Evolutionary conservation across 1,284 basidiomycete genomes (phyloP).

Genomic region (Sporisorium scitamineum): DNA sequence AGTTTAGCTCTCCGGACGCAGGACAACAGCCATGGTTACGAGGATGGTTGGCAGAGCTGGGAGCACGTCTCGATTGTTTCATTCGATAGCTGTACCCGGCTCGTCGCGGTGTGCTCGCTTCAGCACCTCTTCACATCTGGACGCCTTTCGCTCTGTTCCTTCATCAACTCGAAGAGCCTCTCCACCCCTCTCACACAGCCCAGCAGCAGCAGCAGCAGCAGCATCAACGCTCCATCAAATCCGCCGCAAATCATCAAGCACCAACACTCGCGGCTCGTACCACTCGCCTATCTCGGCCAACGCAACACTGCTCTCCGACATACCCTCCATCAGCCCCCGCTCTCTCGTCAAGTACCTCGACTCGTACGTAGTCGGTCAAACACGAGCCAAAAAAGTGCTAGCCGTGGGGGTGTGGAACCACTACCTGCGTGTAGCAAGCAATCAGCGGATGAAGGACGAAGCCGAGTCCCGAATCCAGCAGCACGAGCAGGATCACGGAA

Average conservation of each 20-base stretch:
- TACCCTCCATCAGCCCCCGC: conserved; percentile 33
- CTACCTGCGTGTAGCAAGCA: conserved; percentile 37
- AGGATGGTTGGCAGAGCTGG: neutral
- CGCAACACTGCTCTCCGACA: conserved; percentile 10
- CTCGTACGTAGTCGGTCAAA: conserved; percentile 91
- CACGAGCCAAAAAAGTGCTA: conserved; percentile 89
- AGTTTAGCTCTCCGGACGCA: too few species aligned
- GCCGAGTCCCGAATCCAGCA: conserved; percentile 10
- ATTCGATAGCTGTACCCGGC: neutral
- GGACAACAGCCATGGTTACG: conserved; percentile 16
- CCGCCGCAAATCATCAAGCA: neutral
- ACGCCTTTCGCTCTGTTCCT: neutral
- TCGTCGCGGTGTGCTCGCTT: neutral
- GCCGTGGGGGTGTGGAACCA: conserved; percentile 76
- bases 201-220: neutral
- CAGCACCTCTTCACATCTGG: neutral
- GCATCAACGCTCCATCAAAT: neutral
- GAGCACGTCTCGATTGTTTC: neutral
- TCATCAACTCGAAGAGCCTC: neutral
- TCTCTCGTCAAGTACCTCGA: conserved; percentile 88
- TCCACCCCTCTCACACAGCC: neutral
- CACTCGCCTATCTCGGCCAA: conserved; percentile 16
- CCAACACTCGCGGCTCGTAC: conserved; percentile 13
- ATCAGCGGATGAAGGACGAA: conserved; percentile 36
- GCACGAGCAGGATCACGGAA: neutral